Evolutionary conservation across 2,329 filamentous ascomycete genomes (phyloP).

Genomic region (Fusarium newnesense): DNA sequence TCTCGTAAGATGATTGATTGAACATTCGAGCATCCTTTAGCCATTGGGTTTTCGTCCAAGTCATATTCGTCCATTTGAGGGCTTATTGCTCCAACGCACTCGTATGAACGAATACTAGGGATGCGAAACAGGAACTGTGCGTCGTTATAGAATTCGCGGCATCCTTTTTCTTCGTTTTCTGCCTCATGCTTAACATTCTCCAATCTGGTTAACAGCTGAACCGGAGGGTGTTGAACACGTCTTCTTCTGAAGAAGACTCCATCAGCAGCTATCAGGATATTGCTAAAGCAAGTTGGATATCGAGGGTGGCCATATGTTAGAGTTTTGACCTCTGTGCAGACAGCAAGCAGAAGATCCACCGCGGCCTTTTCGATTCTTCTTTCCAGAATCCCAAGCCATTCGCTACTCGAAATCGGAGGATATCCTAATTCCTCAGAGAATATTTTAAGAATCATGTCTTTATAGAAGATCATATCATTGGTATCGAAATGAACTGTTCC

Average conservation of each 20-base stretch:
- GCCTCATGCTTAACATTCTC: neutral
- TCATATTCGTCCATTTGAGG: accelerated
- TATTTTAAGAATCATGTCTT: accelerated
- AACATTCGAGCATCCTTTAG: neutral
- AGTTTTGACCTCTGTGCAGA: neutral
- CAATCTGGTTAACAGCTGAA: neutral
- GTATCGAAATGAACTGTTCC: neutral
- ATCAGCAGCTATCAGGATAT: accelerated
- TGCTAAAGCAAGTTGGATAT: neutral
- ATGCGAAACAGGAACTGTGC: neutral
- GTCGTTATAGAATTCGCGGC: accelerated
- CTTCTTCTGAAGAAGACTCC: neutral
- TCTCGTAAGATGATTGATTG: neutral
- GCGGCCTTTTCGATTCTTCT: accelerated
- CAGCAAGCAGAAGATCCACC: neutral
- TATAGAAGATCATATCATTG: accelerated
- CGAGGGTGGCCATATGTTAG: neutral
- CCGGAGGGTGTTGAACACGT: accelerated
- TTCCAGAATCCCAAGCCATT: accelerated
- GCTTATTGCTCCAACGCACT: neutral
- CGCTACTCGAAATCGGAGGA: accelerated
- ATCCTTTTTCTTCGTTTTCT: accelerated
- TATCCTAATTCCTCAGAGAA: accelerated
- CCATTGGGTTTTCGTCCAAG: accelerated
- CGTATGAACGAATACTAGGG: accelerated